Evolutionary conservation across 2,329 filamentous ascomycete species (phyloP).

Genomic region (Diaporthe batatas): DNA sequence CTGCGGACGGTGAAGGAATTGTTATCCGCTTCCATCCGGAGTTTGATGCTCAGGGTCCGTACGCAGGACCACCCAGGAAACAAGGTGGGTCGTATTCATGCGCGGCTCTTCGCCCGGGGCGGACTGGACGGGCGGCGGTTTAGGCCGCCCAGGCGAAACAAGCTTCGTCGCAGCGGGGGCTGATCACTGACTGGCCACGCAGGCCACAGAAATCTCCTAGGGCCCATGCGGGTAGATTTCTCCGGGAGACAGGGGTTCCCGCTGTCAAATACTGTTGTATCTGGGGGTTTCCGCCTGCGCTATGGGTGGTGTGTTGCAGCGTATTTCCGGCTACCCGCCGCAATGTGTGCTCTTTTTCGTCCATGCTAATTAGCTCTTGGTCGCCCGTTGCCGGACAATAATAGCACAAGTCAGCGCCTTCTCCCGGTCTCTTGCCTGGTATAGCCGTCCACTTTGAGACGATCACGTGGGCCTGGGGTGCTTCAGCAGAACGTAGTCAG

Average conservation of each 20-base stretch:
- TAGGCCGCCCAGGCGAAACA: conserved; percentile 39
- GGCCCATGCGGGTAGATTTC: conserved; percentile 26
- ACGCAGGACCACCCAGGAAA: conserved; percentile 19
- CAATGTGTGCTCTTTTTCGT: neutral
- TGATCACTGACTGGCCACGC: conserved; percentile 7
- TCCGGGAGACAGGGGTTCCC: conserved; percentile 33
- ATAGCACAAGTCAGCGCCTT: conserved; percentile 19
- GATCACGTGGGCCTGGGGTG: conserved; percentile 30
- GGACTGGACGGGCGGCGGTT: conserved; percentile 18
- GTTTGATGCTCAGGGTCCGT: conserved; percentile 33
- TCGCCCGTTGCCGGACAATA: conserved; percentile 22
- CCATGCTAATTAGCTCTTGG: conserved; percentile 24
- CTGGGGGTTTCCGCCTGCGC: conserved; percentile 7
- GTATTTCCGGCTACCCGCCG: conserved; percentile 13
- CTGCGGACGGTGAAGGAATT: conserved; percentile 4
- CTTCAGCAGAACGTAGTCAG: conserved; percentile 17
- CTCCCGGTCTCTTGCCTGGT: neutral
- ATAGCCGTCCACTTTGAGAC: neutral
- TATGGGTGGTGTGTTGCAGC: conserved; percentile 6
- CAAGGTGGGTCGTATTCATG: conserved; percentile 13
- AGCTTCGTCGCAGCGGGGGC: conserved; percentile 38
- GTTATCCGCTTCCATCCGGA: conserved; percentile 30
- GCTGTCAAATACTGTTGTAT: conserved; percentile 31
- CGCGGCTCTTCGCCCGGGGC: conserved; percentile 9
- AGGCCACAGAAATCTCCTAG: conserved; percentile 21